These are phyloP conservation scores for Zalerion maritima DNA, from an alignment of 495 filamentous ascomycete genomes.

Conservation along the genomic window DNA sequence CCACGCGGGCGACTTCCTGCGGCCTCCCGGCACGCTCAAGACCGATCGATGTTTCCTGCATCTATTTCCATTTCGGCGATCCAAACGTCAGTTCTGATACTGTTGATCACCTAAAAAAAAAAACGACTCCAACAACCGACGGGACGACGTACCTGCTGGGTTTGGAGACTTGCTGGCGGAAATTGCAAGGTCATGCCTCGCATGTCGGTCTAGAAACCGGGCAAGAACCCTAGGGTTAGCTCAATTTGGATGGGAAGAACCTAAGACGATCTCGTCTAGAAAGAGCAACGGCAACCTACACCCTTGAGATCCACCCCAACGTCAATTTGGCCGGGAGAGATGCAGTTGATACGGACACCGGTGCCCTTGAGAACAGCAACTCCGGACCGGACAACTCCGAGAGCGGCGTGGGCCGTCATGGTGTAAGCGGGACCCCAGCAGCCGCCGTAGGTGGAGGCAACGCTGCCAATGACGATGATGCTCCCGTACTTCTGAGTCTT, in stretches of 20 bases:
- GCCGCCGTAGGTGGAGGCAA: conserved; percentile 41
- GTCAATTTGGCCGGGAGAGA: conserved; percentile 44
- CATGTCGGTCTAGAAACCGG: conserved; percentile 28
- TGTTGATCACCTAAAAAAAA: neutral
- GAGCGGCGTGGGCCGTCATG: conserved; percentile 41
- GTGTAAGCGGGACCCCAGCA: conserved; percentile 46
- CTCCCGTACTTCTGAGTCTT: conserved; percentile 43
- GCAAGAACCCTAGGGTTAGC: conserved; percentile 1
- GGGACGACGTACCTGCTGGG: conserved; percentile 22
- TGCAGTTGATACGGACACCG: conserved; percentile 45
- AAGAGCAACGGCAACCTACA: too few relatives aligned
- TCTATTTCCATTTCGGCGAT: conserved; percentile 4
- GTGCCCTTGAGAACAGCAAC: conserved; percentile 43
- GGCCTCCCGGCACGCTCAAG: conserved; percentile 20
- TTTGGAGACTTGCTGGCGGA: conserved; percentile 39
- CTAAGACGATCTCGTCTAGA: too few relatives aligned
- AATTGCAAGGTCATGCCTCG: conserved; percentile 39
- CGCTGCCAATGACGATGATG: conserved; percentile 40
- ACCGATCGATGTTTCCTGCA: conserved; percentile 13
- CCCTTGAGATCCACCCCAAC: conserved; percentile 39
- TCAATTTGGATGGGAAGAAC: neutral
- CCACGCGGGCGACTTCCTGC: conserved; percentile 41
- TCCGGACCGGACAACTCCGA: conserved; percentile 43
- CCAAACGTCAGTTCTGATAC: neutral
- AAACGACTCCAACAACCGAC: neutral